A percentile compares a stretch with the other conserved stretches of the same genome.
Conservation (phyloP, 257 asterid species). For the Penstemon davidsonii region DNA sequence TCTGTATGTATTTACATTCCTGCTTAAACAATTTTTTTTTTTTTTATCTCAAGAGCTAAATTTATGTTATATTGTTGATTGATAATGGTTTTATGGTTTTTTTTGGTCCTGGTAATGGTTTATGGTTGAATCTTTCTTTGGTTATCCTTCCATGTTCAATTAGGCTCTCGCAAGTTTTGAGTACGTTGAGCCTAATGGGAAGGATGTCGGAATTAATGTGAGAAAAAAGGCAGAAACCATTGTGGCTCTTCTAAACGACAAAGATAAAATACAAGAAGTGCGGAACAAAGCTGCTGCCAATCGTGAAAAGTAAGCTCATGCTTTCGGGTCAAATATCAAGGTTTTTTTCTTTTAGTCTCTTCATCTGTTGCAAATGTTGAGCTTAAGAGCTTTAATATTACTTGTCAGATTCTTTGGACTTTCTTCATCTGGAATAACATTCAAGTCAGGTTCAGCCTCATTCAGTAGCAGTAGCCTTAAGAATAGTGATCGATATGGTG, state of each 20-base stretch:
- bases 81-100: background rate
- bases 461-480: conserved; percentile 59
- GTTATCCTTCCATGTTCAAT: conserved; percentile 27
- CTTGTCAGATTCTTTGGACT: conserved; percentile 75
- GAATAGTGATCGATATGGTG: conserved; percentile 64
- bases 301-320: conserved; percentile 77
- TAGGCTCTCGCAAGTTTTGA: conserved; percentile 89
- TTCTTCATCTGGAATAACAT: conserved; percentile 84
- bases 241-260: conserved; percentile 74
- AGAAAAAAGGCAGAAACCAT: conserved; percentile 86
- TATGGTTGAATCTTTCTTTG: conserved; percentile 15
- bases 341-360: conserved; percentile 22
- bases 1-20: conserved; percentile 59
- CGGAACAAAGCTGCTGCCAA: conserved; percentile 83
- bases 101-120: no score
- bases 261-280: conserved; percentile 85
- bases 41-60: conserved; percentile 10
- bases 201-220: conserved; percentile 86
- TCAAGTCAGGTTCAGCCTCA: conserved; percentile 70
- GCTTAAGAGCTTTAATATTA: conserved; percentile 21
- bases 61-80: conserved; percentile 7
- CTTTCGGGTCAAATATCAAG: conserved; percentile 18
- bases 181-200: conserved; percentile 87
- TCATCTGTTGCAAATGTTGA: conserved; percentile 2
- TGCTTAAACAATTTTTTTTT: conserved; percentile 1